phyloP scores from a whole-genome alignment of 768 basidiomycete genomes.

The Rhodocollybia butyracea region DNA sequence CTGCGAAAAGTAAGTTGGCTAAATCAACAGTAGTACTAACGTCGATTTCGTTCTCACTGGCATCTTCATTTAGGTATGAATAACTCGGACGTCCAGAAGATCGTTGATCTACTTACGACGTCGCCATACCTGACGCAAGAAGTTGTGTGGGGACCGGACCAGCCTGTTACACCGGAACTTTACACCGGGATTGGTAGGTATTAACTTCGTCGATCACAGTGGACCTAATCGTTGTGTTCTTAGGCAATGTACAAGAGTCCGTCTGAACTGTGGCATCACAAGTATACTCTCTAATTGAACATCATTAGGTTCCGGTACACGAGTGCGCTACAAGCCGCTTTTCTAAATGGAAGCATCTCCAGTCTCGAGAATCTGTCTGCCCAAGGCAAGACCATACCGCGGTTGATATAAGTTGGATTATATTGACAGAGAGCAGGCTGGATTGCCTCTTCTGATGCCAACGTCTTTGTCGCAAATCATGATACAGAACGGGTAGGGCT shows the following conservation, averaged over 20 bases:
- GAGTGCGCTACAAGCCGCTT: constrained; percentile 45
- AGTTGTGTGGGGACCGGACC: constrained; percentile 47
- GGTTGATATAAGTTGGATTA: neutral
- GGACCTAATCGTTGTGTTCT: neutral
- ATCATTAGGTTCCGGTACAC: constrained; percentile 58
- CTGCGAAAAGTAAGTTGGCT: constrained; percentile 58
- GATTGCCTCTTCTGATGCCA: constrained; percentile 50
- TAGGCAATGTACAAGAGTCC: constrained; percentile 67
- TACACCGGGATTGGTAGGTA: constrained; percentile 48
- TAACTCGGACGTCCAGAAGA: constrained; percentile 50
- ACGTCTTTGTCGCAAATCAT: constrained; percentile 67
- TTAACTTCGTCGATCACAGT: neutral
- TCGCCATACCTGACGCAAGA: constrained; percentile 64
- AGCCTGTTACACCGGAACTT: constrained; percentile 53
- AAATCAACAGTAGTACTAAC: neutral
- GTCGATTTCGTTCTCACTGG: neutral
- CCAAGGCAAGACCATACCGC: constrained; percentile 36
- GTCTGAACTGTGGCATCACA: constrained; percentile 2
- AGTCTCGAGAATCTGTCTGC: constrained; percentile 49
- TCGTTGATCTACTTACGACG: constrained; percentile 38
- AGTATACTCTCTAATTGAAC: neutral
- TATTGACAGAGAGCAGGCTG: constrained; percentile 38
- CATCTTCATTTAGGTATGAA: constrained; percentile 43
- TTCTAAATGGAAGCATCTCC: constrained; percentile 48
- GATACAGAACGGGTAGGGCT: constrained; percentile 57